These are phyloP conservation scores for Solanum sejunctum DNA, from an alignment of 257 asterid species.

Conservation along the genomic window DNA sequence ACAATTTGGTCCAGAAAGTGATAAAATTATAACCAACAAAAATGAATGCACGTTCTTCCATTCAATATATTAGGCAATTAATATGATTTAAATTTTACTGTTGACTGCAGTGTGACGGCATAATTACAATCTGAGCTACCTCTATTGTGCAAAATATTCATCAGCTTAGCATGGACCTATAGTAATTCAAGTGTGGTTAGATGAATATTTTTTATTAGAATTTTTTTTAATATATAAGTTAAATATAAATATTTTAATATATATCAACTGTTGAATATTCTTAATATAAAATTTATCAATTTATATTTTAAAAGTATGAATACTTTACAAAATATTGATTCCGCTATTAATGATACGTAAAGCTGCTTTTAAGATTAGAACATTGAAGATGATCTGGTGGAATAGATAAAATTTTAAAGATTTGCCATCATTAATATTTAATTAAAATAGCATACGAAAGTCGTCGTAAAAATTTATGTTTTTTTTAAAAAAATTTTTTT, in stretches of 20 bases:
- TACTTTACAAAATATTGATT: no score
- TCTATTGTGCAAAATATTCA: not conserved
- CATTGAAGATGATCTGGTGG: not conserved
- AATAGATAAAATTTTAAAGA: not conserved
- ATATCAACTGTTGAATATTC: no score
- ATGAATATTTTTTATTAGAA: no score
- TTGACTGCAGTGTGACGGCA: not conserved
- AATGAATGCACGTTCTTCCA: not conserved
- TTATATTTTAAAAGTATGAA: no score
- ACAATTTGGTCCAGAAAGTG: not conserved
- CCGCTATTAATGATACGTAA: not conserved
- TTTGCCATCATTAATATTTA: not conserved
- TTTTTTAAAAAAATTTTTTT: not conserved
- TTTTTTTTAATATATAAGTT: no score
- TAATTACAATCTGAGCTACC: not conserved
- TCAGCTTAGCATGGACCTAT: not conserved
- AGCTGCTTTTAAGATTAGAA: not conserved
- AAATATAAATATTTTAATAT: no score
- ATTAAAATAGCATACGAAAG: not conserved
- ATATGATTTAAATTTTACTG: not conserved
- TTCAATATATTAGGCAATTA: not conserved
- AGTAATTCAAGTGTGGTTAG: fast-evolving
- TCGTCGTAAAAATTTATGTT: no score
- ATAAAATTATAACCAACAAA: not conserved
- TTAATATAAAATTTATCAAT: no score